These are phyloP conservation scores for Ophiosphaerella korrae DNA, from an alignment of 2,329 filamentous ascomycete genomes.

Conservation along the genomic window DNA sequence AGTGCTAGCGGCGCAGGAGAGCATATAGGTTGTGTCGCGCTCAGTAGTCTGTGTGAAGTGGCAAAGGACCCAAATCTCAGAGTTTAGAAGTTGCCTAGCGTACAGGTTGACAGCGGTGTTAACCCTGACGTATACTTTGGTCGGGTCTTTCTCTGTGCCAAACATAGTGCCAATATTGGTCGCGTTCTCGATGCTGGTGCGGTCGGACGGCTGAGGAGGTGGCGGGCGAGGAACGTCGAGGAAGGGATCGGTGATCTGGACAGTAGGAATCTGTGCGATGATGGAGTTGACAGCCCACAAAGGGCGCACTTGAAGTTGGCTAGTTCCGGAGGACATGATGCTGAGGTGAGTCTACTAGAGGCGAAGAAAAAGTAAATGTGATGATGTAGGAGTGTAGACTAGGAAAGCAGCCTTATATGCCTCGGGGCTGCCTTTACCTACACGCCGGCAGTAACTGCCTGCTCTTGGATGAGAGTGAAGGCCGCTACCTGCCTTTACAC, in stretches of 20 bases:
- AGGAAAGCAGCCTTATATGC: no score
- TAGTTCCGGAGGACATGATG: constrained; percentile 2
- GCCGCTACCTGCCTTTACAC: neutral
- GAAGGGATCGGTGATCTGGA: constrained; percentile 3
- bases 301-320: constrained; percentile 2
- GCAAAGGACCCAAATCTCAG: no score
- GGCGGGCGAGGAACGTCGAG: constrained; percentile 3
- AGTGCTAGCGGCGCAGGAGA: no score
- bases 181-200: constrained; percentile 1
- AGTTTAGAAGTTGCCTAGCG: no score
- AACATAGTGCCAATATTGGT: constrained; percentile 2
- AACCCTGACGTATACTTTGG: neutral
- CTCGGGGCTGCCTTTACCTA: neutral
- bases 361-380: neutral
- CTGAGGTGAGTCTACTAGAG: constrained; percentile 1
- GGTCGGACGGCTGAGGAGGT: neutral
- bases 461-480: neutral
- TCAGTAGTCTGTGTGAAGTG: no score
- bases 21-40: no score
- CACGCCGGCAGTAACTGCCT: neutral
- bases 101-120: no score
- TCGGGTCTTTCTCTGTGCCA: constrained; percentile 2
- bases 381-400: neutral
- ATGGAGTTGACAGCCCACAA: constrained; percentile 5
- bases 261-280: constrained; percentile 3